Conservation (phyloP, 2,329 filamentous ascomycete genomes). For the Fusarium nematophilum region DNA sequence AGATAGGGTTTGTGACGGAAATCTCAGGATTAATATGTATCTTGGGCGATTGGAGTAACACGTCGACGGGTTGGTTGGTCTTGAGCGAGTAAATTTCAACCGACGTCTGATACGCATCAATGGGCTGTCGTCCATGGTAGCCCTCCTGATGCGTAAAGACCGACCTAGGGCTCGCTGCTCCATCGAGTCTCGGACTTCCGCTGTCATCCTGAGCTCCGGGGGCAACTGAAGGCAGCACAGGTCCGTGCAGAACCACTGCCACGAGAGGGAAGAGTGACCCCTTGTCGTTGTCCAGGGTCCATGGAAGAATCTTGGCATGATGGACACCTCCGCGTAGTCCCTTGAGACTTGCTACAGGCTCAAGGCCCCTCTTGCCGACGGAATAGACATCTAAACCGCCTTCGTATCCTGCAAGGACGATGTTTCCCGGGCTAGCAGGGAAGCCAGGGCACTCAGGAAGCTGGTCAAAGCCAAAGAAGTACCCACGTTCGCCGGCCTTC, state of each 20-base stretch:
- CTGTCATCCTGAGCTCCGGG: slow-evolving; percentile 54
- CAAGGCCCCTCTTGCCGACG: slow-evolving; percentile 77
- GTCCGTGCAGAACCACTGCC: slow-evolving; percentile 83
- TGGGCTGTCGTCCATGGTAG: slow-evolving; percentile 50
- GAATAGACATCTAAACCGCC: slow-evolving; percentile 81
- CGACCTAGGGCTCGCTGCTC: slow-evolving; percentile 55
- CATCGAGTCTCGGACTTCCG: slow-evolving; percentile 55
- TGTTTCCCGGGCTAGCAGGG: slow-evolving; percentile 65
- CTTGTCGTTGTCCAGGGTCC: slow-evolving; percentile 66
- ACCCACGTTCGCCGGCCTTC: slow-evolving; percentile 75
- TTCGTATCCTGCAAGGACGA: slow-evolving; percentile 82
- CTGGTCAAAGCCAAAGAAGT: slow-evolving; percentile 84
- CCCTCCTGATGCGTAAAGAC: slow-evolving; percentile 53
- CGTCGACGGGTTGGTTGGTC: slow-evolving; percentile 76
- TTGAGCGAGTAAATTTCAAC: slow-evolving; percentile 90
- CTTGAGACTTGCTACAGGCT: slow-evolving; percentile 76
- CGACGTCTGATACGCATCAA: slow-evolving; percentile 82
- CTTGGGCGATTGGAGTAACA: slow-evolving; percentile 77
- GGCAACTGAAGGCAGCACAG: slow-evolving; percentile 62
- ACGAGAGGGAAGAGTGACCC: slow-evolving; percentile 76
- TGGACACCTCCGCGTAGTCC: slow-evolving; percentile 84
- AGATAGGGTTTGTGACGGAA: slow-evolving; percentile 71
- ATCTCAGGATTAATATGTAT: slow-evolving; percentile 65
- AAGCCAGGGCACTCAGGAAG: slow-evolving; percentile 61
- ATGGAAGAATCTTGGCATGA: slow-evolving; percentile 84